These are phyloP conservation scores for Thalassiosira delicatula DNA, from an alignment of 352 stramenopile genomes.

Conservation along the genomic window DNA sequence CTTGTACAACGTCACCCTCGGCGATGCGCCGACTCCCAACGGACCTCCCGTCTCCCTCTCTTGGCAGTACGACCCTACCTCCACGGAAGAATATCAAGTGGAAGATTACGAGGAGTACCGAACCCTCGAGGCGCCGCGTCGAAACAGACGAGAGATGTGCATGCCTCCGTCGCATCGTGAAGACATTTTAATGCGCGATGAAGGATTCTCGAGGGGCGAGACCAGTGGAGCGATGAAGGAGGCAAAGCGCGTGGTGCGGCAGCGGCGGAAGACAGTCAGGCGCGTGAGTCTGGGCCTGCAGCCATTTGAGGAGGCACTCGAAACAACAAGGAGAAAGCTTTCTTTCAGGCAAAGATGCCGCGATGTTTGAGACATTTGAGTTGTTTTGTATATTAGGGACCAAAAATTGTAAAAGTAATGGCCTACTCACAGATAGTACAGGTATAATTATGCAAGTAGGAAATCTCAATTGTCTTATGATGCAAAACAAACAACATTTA, in stretches of 20 bases:
- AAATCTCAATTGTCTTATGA: too few species aligned
- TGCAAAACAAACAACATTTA: too few species aligned
- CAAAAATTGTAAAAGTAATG: too few species aligned
- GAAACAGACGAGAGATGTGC: slow-evolving; percentile 14
- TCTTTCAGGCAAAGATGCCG: too few species aligned
- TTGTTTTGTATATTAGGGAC: too few species aligned
- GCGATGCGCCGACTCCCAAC: slow-evolving; percentile 7
- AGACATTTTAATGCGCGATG: slow-evolving; percentile 47
- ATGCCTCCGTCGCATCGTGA: slow-evolving; percentile 34
- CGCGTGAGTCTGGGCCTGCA: not conserved
- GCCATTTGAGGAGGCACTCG: slow-evolving; percentile 24
- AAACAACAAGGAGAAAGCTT: slow-evolving; percentile 8
- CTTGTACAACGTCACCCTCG: slow-evolving; percentile 35
- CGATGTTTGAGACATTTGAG: too few species aligned
- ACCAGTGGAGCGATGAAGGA: slow-evolving; percentile 38
- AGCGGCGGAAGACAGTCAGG: slow-evolving; percentile 6
- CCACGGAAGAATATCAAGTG: not conserved
- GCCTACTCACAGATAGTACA: too few species aligned
- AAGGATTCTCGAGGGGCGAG: slow-evolving; percentile 24
- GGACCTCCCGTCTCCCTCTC: slow-evolving; percentile 29
- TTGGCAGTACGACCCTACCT: slow-evolving; percentile 35
- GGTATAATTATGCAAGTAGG: too few species aligned
- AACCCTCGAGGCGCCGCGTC: not conserved
- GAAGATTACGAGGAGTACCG: slow-evolving; percentile 14
- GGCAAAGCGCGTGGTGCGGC: slow-evolving; percentile 9